Conservation (phyloP, 169 alveolate genomes). For the Cryptosporidium ubiquitum region DNA sequence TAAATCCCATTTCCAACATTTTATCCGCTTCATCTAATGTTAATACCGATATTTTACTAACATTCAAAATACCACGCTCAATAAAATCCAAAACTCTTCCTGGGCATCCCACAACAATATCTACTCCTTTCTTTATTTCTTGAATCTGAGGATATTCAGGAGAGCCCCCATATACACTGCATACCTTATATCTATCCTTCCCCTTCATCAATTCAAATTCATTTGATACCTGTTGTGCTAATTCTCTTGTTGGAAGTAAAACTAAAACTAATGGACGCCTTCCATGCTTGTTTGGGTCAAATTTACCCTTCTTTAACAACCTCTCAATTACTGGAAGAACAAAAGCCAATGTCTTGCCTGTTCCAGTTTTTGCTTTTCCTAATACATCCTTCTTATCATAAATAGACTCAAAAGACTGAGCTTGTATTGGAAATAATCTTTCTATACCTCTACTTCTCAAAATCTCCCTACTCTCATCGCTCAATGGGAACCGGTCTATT, state of each 20-base stretch:
- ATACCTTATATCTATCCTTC: constrained; percentile 78
- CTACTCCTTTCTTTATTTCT: constrained; percentile 85
- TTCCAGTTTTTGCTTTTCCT: constrained; percentile 89
- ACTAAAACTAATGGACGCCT: constrained; percentile 84
- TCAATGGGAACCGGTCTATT: constrained; percentile 66
- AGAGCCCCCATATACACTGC: constrained; percentile 90
- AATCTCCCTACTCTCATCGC: constrained; percentile 75
- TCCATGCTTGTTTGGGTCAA: constrained; percentile 75
- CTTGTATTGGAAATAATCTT: constrained; percentile 85
- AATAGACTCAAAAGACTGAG: constrained; percentile 84
- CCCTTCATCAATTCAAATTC: constrained; percentile 86
- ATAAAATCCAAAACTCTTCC: constrained; percentile 90
- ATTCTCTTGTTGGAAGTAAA: constrained; percentile 94
- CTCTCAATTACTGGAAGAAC: constrained; percentile 87
- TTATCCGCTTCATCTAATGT: constrained; percentile 89
- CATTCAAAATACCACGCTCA: constrained; percentile 84
- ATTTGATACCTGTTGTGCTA: constrained; percentile 91
- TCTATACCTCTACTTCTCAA: constrained; percentile 77
- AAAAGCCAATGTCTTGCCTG: constrained; percentile 89
- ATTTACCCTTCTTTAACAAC: constrained; percentile 78
- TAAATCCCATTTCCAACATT: constrained; percentile 88
- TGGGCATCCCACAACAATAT: constrained; percentile 89
- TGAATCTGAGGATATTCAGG: constrained; percentile 81
- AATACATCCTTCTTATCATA: constrained; percentile 85
- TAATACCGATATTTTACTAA: constrained; percentile 71